Evolutionary conservation across 345 rosid genomes (phyloP).

Genomic region (Eucalyptus pauciflora): DNA sequence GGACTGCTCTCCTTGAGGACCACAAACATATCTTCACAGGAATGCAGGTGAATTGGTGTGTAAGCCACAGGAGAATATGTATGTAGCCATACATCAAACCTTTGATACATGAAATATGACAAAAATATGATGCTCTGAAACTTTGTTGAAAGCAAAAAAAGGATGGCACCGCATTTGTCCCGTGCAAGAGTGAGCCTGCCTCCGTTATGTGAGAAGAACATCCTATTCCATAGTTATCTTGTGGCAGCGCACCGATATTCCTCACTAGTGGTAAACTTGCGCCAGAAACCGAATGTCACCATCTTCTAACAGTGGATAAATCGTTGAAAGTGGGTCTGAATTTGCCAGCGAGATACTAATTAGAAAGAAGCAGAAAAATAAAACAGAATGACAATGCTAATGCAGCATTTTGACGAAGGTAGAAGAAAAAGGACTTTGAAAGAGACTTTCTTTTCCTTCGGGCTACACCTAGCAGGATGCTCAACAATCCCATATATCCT

Average conservation of each 20-base stretch:
- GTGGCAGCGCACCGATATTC: slow-evolving; percentile 61
- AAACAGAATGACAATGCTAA: background rate
- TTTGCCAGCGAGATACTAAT: background rate
- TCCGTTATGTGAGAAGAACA: slow-evolving; percentile 71
- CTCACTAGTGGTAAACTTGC: slow-evolving; percentile 65
- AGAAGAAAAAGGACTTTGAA: background rate
- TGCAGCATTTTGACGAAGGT: background rate
- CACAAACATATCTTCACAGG: slow-evolving; percentile 82
- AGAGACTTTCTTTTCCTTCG: background rate
- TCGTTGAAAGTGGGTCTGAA: background rate
- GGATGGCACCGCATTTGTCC: slow-evolving; percentile 50
- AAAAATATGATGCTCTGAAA: background rate
- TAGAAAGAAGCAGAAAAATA: background rate
- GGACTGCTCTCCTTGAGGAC: slow-evolving; percentile 71
- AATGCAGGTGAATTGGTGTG: slow-evolving; percentile 83
- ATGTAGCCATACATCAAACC: slow-evolving; percentile 86
- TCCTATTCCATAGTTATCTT: slow-evolving; percentile 57
- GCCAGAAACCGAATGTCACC: background rate
- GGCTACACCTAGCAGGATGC: background rate
- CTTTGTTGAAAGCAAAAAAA: background rate
- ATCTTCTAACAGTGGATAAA: background rate
- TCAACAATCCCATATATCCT: background rate
- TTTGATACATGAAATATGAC: background rate
- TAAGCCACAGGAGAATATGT: slow-evolving; percentile 69
- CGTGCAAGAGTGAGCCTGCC: slow-evolving; percentile 58